Conservation (phyloP, 352 stramenopile genomes). For the Phytophthora europaea region DNA sequence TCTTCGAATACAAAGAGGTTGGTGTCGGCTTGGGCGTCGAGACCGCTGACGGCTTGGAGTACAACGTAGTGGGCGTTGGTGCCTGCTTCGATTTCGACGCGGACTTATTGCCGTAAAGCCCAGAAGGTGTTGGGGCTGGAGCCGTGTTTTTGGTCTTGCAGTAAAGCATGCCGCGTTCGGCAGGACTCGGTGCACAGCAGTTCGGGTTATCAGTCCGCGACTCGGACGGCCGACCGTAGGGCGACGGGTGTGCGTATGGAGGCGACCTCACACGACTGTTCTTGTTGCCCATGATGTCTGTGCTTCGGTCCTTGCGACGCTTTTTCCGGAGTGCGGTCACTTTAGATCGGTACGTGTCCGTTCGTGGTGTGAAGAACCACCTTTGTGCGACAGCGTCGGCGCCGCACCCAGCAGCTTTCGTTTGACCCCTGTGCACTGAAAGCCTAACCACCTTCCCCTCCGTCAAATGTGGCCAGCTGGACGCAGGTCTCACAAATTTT, state of each 20-base stretch:
- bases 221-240: constrained; percentile 23
- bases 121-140: constrained; percentile 21
- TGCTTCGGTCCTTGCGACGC: constrained; percentile 6
- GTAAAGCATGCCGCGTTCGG: constrained; percentile 40
- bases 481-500: constrained; percentile 30
- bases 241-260: constrained; percentile 21
- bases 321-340: constrained; percentile 26
- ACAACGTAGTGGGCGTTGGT: constrained; percentile 30
- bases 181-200: constrained; percentile 28
- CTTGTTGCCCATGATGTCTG: constrained; percentile 39
- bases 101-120: constrained; percentile 38
- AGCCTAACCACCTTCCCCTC: constrained; percentile 35
- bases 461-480: constrained; percentile 41
- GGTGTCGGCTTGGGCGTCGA: constrained; percentile 34
- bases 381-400: constrained; percentile 28
- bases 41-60: constrained; percentile 30
- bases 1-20: constrained; percentile 43
- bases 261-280: constrained; percentile 29
- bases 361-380: constrained; percentile 10
- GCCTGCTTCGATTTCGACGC: constrained; percentile 21
- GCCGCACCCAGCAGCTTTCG: constrained; percentile 20
- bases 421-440: constrained; percentile 11
- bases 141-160: constrained; percentile 35
- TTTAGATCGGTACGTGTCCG: constrained; percentile 6
- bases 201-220: constrained; percentile 29